Evolutionary conservation across 2,329 filamentous ascomycete species (phyloP).

Genomic region (Colletotrichum sp.): DNA sequence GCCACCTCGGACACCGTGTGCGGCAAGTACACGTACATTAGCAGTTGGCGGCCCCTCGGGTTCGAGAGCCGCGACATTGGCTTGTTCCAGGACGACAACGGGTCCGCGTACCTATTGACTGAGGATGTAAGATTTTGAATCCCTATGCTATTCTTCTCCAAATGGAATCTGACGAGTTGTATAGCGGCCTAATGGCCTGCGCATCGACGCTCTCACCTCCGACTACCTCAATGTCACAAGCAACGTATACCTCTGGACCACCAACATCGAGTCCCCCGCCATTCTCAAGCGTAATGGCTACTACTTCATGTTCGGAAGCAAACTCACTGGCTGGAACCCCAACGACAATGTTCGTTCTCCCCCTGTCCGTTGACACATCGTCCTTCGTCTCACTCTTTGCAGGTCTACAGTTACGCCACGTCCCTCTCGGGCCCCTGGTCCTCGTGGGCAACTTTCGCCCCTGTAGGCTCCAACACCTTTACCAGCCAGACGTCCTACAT

Average conservation of each 20-base stretch:
- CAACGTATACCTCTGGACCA: constrained; percentile 56
- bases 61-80: constrained; percentile 57
- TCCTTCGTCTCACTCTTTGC: background rate
- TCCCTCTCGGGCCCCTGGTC: constrained; percentile 66
- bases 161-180: background rate
- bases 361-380: no score
- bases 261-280: constrained; percentile 66
- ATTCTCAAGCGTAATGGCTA: constrained; percentile 63
- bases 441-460: constrained; percentile 62
- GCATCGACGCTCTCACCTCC: constrained; percentile 60
- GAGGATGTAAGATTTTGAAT: constrained; percentile 47
- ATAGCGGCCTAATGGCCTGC: constrained; percentile 25
- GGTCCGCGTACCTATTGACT: constrained; percentile 63
- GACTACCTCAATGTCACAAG: constrained; percentile 60
- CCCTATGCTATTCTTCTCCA: background rate
- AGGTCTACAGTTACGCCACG: constrained; percentile 61
- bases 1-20: constrained; percentile 65
- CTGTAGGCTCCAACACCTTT: constrained; percentile 61
- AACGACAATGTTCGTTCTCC: constrained; percentile 61
- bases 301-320: constrained; percentile 71
- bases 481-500: constrained; percentile 67
- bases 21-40: constrained; percentile 54
- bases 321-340: constrained; percentile 61
- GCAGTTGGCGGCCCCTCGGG: constrained; percentile 39
- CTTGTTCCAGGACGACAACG: constrained; percentile 66